Evolutionary conservation across 306 rosid species (phyloP).

Genomic region (Castanea mollissima): DNA sequence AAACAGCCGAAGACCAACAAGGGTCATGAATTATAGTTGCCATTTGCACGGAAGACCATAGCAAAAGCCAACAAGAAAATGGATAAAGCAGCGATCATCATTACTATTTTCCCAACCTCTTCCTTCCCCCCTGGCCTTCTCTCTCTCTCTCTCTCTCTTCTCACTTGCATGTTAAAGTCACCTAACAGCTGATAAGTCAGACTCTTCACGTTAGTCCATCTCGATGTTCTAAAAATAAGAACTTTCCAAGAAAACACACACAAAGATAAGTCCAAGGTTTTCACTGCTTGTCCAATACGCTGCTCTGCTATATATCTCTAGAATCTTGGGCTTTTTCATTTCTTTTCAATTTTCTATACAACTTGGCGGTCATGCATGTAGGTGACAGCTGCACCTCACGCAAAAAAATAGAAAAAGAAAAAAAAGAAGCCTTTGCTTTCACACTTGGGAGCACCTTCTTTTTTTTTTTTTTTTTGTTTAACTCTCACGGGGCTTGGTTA

Average conservation of each 20-base stretch:
- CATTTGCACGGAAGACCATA: not conserved
- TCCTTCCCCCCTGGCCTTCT: not conserved
- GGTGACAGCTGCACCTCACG: conserved; percentile 53
- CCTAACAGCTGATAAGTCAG: conserved; percentile 39
- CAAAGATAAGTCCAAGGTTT: conserved; percentile 5
- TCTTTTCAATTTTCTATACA: not conserved
- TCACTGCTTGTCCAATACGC: not conserved
- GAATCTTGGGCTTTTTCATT: not conserved
- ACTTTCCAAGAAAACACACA: conserved; percentile 34
- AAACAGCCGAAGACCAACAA: too few species aligned
- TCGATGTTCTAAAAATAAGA: conserved; percentile 31
- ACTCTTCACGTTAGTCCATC: conserved; percentile 32
- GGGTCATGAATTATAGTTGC: not conserved
- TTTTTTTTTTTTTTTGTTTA: not conserved
- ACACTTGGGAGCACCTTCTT: conserved; percentile 33
- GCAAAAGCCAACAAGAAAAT: not conserved
- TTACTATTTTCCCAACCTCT: not conserved
- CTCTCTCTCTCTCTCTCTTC: not conserved
- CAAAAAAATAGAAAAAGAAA: conserved; percentile 8
- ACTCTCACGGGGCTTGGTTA: too few species aligned
- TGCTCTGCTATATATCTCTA: not conserved
- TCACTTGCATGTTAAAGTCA: conserved; percentile 37
- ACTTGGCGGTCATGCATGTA: conserved; percentile 21
- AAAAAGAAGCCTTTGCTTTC: conserved; percentile 39
- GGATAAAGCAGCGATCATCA: conserved; percentile 18